Conservation (phyloP, 169 alveolate species). For the Cryptosporidium ubiquitum region DNA sequence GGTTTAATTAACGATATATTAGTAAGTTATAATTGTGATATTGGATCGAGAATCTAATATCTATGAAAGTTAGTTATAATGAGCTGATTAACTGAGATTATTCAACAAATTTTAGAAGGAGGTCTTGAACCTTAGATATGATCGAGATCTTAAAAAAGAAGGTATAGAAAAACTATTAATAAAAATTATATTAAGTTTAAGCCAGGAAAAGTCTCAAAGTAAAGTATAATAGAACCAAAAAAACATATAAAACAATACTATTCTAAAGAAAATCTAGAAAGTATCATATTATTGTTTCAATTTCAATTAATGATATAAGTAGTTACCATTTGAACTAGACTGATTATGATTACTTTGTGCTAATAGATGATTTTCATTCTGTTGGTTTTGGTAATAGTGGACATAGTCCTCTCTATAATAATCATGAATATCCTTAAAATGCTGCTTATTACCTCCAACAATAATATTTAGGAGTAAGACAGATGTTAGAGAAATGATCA, state of each 20-base stretch:
- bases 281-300: too few relatives aligned
- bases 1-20: slow-evolving; percentile 11
- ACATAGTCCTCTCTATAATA: background rate
- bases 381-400: background rate
- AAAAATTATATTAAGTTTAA: background rate
- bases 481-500: slow-evolving; percentile 36
- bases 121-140: slow-evolving; percentile 3
- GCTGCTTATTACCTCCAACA: slow-evolving; percentile 38
- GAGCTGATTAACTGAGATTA: background rate
- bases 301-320: background rate
- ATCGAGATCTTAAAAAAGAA: slow-evolving; percentile 10
- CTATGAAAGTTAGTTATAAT: background rate
- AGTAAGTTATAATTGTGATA: slow-evolving; percentile 29
- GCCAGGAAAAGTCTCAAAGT: background rate
- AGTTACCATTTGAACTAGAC: background rate
- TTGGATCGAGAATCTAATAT: background rate
- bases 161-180: background rate
- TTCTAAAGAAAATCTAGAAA: background rate
- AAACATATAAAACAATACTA: background rate
- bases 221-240: background rate
- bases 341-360: background rate
- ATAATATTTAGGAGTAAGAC: slow-evolving; percentile 34
- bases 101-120: background rate
- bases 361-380: background rate
- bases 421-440: slow-evolving; percentile 12